These are phyloP conservation scores for Leishmania mexicana DNA, from an alignment of 208 protist species.

Conservation along the genomic window DNA sequence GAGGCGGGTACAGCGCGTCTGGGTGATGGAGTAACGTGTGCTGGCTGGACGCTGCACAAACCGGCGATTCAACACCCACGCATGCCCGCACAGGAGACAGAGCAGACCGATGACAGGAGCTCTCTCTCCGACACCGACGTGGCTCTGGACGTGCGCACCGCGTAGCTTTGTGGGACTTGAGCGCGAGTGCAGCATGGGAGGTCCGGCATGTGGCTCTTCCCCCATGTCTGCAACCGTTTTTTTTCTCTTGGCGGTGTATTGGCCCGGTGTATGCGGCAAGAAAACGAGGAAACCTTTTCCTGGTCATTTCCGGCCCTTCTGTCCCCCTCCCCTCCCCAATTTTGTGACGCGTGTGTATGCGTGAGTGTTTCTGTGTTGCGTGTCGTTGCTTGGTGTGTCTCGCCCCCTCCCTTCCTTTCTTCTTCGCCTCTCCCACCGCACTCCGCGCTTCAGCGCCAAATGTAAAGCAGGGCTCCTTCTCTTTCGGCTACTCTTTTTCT, in stretches of 20 bases:
- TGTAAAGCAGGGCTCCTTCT: not conserved
- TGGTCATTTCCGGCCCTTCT: not conserved
- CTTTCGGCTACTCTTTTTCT: too few species aligned
- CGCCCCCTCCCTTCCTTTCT: not conserved
- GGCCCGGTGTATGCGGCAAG: not conserved
- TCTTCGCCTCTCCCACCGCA: not conserved
- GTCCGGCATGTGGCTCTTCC: not conserved
- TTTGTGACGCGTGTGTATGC: too few species aligned
- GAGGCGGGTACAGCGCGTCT: slow-evolving; percentile 18
- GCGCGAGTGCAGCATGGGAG: not conserved
- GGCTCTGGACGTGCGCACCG: not conserved
- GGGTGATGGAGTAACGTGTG: slow-evolving; percentile 25
- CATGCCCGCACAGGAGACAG: not conserved
- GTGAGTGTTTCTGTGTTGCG: not conserved
- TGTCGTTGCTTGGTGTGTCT: not conserved
- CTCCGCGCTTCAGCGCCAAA: not conserved
- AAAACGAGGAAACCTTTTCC: not conserved
- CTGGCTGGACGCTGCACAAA: slow-evolving; percentile 32
- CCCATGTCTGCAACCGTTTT: not conserved
- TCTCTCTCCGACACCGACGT: slow-evolving; percentile 8
- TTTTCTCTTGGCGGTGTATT: not conserved
- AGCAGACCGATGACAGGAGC: not conserved
- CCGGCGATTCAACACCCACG: slow-evolving; percentile 18
- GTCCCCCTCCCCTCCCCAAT: too few species aligned
- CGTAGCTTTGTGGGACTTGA: not conserved